phyloP scores from a whole-genome alignment of 495 filamentous ascomycete genomes.

The Lichina pygmaea region DNA sequence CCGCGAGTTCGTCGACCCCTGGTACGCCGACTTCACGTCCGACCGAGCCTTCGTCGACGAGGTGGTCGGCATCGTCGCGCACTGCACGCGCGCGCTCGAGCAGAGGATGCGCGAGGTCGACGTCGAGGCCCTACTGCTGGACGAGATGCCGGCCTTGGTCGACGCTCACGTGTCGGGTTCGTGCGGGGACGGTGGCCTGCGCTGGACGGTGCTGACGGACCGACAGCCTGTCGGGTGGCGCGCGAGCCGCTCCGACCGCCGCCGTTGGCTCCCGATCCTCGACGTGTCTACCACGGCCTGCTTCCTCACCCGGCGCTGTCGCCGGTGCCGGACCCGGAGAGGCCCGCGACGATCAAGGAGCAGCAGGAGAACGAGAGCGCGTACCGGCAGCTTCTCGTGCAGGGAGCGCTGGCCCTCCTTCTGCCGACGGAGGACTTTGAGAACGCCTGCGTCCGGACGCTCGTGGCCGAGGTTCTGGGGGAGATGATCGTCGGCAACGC shows the following conservation, averaged over 20 bases:
- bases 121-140: constrained; percentile 54
- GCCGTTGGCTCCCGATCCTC: constrained; percentile 27
- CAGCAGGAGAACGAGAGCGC: constrained; percentile 51
- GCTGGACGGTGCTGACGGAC: constrained; percentile 1
- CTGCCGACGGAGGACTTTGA: constrained; percentile 81
- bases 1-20: constrained; percentile 66
- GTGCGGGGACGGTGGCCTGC: constrained; percentile 8
- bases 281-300: constrained; percentile 56
- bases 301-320: constrained; percentile 56
- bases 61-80: constrained; percentile 65
- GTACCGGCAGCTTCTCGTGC: constrained; percentile 60
- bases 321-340: constrained; percentile 33
- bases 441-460: constrained; percentile 52
- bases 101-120: constrained; percentile 60
- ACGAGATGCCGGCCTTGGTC: constrained; percentile 66
- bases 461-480: constrained; percentile 65
- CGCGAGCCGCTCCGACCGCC: constrained; percentile 23
- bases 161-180: constrained; percentile 59
- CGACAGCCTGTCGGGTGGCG: constrained; percentile 25
- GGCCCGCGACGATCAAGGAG: constrained; percentile 21
- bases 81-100: constrained; percentile 67
- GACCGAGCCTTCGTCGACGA: constrained; percentile 72
- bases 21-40: constrained; percentile 79
- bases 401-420: constrained; percentile 50
- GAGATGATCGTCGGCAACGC: constrained; percentile 61